These are phyloP conservation scores for Daldinia loculata DNA, from an alignment of 495 filamentous ascomycete species.

Conservation along the genomic window DNA sequence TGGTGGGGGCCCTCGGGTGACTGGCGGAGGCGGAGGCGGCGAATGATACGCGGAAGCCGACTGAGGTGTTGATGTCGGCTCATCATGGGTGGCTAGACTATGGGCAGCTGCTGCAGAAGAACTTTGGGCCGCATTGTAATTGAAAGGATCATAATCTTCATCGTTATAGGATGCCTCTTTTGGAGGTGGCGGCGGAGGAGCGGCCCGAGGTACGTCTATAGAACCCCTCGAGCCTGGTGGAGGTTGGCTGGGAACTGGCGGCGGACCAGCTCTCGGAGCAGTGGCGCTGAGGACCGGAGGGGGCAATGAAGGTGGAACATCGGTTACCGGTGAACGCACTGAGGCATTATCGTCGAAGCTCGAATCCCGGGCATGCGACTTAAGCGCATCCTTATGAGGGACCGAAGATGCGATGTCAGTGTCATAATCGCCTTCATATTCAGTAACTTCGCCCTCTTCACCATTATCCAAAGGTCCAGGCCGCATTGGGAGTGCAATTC, in stretches of 20 bases:
- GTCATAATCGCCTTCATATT: conserved; percentile 98
- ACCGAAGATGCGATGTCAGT: conserved; percentile 94
- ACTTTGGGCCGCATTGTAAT: conserved; percentile 59
- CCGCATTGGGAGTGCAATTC: conserved; percentile 49
- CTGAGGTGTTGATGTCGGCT: conserved; percentile 36
- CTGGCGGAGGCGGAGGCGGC: conserved; percentile 59
- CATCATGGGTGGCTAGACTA: conserved; percentile 17
- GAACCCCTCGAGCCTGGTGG: conserved; percentile 63
- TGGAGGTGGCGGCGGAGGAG: conserved; percentile 71
- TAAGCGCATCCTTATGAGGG: conserved; percentile 90
- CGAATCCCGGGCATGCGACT: conserved; percentile 78
- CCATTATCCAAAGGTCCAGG: conserved; percentile 65
- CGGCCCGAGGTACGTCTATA: conserved; percentile 73
- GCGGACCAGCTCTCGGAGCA: conserved; percentile 58
- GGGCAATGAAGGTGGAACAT: conserved; percentile 53
- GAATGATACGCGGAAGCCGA: conserved; percentile 64
- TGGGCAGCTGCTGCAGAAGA: conserved; percentile 39
- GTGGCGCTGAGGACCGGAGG: conserved; percentile 55
- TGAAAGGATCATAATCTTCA: conserved; percentile 79
- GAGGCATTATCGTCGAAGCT: conserved; percentile 67
- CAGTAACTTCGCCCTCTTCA: conserved; percentile 82
- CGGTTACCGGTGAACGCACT: conserved; percentile 57
- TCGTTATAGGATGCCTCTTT: conserved; percentile 63
- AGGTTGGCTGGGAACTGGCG: conserved; percentile 67
- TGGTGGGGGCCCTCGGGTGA: conserved; percentile 54